Conservation (phyloP, 148 eudicot genomes). For the Chenopodium quinoa region DNA sequence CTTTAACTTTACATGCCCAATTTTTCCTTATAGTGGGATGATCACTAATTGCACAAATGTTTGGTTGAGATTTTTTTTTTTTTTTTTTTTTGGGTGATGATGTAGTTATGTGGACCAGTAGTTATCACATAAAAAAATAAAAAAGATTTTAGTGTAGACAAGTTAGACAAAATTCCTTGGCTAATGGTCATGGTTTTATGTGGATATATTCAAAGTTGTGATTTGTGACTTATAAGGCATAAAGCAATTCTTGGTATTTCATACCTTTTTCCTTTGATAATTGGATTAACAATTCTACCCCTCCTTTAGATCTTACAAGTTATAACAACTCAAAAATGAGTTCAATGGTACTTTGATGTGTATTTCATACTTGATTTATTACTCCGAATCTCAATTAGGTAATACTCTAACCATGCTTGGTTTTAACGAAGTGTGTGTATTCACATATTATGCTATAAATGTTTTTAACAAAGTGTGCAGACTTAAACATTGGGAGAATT, state of each 20-base stretch:
- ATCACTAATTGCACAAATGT: conserved; percentile 26
- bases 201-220: conserved; percentile 21
- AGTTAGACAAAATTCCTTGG: conserved; percentile 15
- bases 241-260: not conserved
- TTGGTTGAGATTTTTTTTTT: not conserved
- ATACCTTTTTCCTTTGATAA: not conserved
- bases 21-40: conserved; percentile 25
- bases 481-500: no score
- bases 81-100: conserved; percentile 8
- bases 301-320: not conserved
- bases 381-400: no score
- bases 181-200: conserved; percentile 1
- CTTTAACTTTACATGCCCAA: conserved; percentile 16
- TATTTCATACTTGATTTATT: no score
- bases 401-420: no score
- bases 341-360: no score
- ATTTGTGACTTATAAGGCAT: conserved; percentile 11
- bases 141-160: not conserved
- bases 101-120: conserved; percentile 17
- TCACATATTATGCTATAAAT: no score
- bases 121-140: not conserved
- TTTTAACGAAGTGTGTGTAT: not conserved
- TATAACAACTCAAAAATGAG: not conserved
- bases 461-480: no score
- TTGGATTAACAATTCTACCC: not conserved